These are phyloP conservation scores for Yueomyces sp. DNA, from an alignment of 1,139 yeast species.

Conservation along the genomic window DNA sequence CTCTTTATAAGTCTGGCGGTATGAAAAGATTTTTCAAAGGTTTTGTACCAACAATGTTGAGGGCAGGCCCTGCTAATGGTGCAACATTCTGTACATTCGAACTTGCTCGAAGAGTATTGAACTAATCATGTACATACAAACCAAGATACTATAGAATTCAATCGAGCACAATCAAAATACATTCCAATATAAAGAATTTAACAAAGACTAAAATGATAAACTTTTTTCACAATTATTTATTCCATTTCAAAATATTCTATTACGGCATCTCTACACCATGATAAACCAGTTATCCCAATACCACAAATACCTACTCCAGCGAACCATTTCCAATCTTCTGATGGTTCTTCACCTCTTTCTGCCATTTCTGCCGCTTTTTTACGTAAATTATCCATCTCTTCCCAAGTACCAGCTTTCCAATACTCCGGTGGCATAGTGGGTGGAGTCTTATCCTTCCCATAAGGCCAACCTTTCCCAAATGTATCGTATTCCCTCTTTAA, in stretches of 20 bases:
- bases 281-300: neutral
- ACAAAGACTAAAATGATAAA: neutral
- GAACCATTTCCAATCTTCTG: neutral
- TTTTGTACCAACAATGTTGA: slow-evolving; percentile 22
- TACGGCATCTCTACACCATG: neutral
- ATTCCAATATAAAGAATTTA: no score
- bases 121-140: slow-evolving; percentile 3
- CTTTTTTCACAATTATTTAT: neutral
- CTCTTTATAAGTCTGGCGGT: slow-evolving; percentile 27
- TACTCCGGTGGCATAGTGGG: slow-evolving; percentile 25
- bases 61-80: slow-evolving; percentile 70
- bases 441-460: slow-evolving; percentile 5
- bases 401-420: slow-evolving; percentile 67
- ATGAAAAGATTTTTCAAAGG: slow-evolving; percentile 22
- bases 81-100: slow-evolving; percentile 92
- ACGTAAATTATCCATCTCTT: slow-evolving; percentile 28
- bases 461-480: slow-evolving; percentile 20
- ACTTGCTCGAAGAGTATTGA: slow-evolving; percentile 57
- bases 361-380: neutral
- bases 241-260: neutral
- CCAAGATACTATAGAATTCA: no score
- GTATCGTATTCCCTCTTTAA: slow-evolving; percentile 33
- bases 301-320: neutral
- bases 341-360: neutral
- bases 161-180: no score